Base-by-base conservation (phyloP, 2,329 filamentous ascomycete genomes). In the Trichoderma afroharzianum region DNA sequence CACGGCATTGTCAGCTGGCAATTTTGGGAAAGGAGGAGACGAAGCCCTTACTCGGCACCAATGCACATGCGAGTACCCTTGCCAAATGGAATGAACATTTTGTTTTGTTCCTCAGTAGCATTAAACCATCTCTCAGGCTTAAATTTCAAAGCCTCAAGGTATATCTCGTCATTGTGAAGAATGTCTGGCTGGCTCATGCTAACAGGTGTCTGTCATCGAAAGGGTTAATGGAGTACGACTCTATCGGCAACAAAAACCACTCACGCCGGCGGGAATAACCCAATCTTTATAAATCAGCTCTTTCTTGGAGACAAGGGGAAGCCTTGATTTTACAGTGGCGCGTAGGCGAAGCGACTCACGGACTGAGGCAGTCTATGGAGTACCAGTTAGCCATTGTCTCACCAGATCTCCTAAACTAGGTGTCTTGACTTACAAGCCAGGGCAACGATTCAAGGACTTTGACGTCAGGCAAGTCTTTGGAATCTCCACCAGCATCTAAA, bases 151-250 rank as follows among this genome's bases (percentile, higher is more conserved):
- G 63, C 26, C 8, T 68, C 43, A 2, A 32, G 63, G 21, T 57
- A 68, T 15, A 68, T 68, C 0, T 30, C 30, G 18, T 55, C 28
- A 39, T 68, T 53, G 9, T 55, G 63, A 26, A 68, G 63, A 33
- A 68, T 68, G 24, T 68, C 63, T n/a, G 63, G 47, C 3, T 68
- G 63, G 18, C 47, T 68, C 63, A 68, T 68, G 30, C 63, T 68
- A 14, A 68, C 33, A 21, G 63, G 63, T 0, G 50, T 68, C 50
- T 68, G 15, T 21, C 50, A 4, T 36, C 28, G 8, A 14, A 26
- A 18, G n/a, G 28, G 30, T 50, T 57, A 57, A 28, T 9, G 21
- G 26, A 28, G 24, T 15, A 57, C 7, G 21, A 18, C 1, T 15
- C 14, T 18, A 24, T 6, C 8, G 3, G 14, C 0, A 28, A 28